Evolutionary conservation across 768 basidiomycete species (phyloP), one percentile per base, ranked within the genome.

Genomic region (Mycena rosella): DNA sequence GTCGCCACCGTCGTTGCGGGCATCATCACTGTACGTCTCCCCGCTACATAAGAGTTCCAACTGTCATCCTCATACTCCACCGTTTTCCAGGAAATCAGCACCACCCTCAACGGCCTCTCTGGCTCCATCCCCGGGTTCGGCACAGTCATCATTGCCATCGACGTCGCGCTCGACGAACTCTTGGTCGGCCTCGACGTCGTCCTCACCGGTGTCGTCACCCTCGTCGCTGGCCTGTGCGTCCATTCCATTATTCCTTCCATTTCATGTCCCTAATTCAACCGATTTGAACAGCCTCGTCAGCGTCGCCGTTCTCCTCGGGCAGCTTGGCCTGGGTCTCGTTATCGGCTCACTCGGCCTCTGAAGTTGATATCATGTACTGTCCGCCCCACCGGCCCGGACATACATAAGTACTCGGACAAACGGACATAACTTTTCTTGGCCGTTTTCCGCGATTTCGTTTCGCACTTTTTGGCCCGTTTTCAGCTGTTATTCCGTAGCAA

Each of bases 211-310:
- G 70, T 74, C 36, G 67, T 76, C 56, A 72, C 61, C 36, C 68
- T 76, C 59, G 71, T 77, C 45, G 60, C 75, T 34, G 58, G 60
- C 59, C 60, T 72, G 74, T 75, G 38, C 22, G 74, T 64, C 38
- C 14, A 30, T 49, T 52, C 40, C 22, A 36, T 30, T 58, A 51
- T 32, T 18, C 45, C 40, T 57, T 80, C 49, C 30, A 40, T 29
- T 40, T 74, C 29, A 69, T 77, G 72, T 80, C 30, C 26, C 49
- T 49, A 60, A 60, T 51, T 60, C 44, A 59, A 57, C 38, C 55
- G 55, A 36, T 78, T 5, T 78, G 77, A 9, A 82, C 22, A 61
- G 60, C 49, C 60, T 61, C 60, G 11, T 14, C 49, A 27, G 27
- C 60, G 60, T 61, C 48, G 29, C 36, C 45, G 45, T 32, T 32